Conservation (phyloP, 2,329 filamentous ascomycete species). For the Cylindrodendrum hubeiense region DNA sequence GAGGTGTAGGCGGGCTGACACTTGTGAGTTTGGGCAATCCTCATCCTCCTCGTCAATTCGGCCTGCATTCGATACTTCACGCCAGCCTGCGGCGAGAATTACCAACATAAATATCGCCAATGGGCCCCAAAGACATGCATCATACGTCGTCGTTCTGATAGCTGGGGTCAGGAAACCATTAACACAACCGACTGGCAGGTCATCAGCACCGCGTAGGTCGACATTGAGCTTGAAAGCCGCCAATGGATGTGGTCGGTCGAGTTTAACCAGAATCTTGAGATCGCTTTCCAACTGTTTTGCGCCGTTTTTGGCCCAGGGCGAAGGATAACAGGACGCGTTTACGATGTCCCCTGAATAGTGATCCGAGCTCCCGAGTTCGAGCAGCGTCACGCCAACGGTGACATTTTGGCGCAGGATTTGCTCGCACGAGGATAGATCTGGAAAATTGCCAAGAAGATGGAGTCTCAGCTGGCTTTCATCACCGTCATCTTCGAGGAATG, state of each 20-base stretch:
- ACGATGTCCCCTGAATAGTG: conserved; percentile 29
- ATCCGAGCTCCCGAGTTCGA: conserved; percentile 30
- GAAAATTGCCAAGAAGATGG: background rate
- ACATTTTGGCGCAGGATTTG: conserved; percentile 14
- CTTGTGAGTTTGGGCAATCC: background rate
- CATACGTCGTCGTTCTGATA: conserved; percentile 21
- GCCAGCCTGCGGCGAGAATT: conserved; percentile 30
- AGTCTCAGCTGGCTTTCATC: conserved; percentile 27
- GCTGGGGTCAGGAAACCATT: conserved; percentile 33
- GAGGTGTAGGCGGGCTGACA: conserved; percentile 27
- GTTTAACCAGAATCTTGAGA: conserved; percentile 9
- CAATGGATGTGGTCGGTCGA: conserved; percentile 46
- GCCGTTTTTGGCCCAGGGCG: background rate
- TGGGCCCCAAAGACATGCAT: conserved; percentile 31
- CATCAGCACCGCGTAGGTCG: conserved; percentile 29
- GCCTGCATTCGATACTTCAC: conserved; percentile 30
- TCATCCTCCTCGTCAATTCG: conserved; percentile 26
- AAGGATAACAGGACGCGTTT: conserved; percentile 31
- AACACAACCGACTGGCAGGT: conserved; percentile 31
- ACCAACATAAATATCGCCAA: conserved; percentile 25
- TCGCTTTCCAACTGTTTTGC: conserved; percentile 1
- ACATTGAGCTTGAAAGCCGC: conserved; percentile 34
- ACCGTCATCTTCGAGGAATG: conserved; percentile 7
- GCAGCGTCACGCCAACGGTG: conserved; percentile 29
- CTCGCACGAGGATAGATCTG: conserved; percentile 14